Evolutionary conservation across 2,329 filamentous ascomycete genomes (phyloP), one percentile per base, ranked within the genome.

Genomic region (Pseudocercospora crystallina): DNA sequence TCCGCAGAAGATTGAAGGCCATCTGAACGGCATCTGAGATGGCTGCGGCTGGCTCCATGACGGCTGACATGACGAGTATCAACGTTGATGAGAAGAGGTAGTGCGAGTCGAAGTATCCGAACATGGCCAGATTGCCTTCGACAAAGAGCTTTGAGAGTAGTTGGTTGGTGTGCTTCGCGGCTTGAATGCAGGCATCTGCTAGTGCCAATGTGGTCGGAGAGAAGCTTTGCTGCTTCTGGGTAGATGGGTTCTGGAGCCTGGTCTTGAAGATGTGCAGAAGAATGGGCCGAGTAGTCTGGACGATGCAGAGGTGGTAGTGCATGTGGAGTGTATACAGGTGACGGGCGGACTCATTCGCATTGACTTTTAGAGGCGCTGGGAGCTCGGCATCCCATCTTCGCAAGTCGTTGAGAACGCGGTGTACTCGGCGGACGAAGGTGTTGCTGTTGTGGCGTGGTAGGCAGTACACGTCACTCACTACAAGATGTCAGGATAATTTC

Each of bases 71-170:
- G 3, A 73, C 73, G 4, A 79, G 65, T 2, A 77, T 69, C 0
- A 71, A 73, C 2, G 73, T 69, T 0, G 74, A 69, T 0, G 76
- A 75, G 57, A 78, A 78, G 17, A 79, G 69, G 36, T 76, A 77
- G 35, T 76, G 73, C 0, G 73, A 71, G 58, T 73, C 71, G 38
- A 73, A 74, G 58, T 76, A 78, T 51, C 76, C 76, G 35, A 77
- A 76, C 0, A 71, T 76, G 0, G 70, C 66, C 43, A 78, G 76
- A 0, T 73, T 71, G 0, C 76, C 76, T 29, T 75, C 70, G 3
- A 77, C 70, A 72, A 76, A 78, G 13, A 69, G 68, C 5, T 76
- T 71, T 2, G 69, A 72, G 0, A 78, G 61, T 0, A 78, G 63
- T 0, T 69, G 68, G 34, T 69, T 71, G 0, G 74, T 76, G 30